A percentile compares a stretch with the other conserved stretches of the same genome.
Conservation (phyloP, 352 stramenopile genomes). For the Phytophthora multivora region DNA sequence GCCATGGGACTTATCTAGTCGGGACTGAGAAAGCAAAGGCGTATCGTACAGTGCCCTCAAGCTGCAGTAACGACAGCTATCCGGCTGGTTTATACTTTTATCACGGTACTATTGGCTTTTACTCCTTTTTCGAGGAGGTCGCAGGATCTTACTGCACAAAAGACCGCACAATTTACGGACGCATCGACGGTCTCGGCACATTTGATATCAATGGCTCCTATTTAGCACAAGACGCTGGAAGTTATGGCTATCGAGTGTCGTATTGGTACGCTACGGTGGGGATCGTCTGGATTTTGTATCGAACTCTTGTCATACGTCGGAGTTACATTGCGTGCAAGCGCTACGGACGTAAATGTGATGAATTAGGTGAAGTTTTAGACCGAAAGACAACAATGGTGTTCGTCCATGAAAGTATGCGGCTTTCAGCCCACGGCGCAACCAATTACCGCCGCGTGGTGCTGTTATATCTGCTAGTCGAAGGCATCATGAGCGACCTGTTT, state of each 20-base stretch:
- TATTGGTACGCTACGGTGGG: slow-evolving; percentile 13
- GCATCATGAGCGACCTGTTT: slow-evolving; percentile 33
- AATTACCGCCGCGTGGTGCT: slow-evolving; percentile 20
- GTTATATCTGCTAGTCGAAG: slow-evolving; percentile 28
- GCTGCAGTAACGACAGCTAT: slow-evolving; percentile 7
- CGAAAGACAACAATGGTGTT: slow-evolving; percentile 12
- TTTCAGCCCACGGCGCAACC: slow-evolving; percentile 16
- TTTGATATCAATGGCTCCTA: slow-evolving; percentile 23
- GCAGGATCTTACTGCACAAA: slow-evolving; percentile 12
- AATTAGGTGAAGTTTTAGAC: slow-evolving; percentile 5
- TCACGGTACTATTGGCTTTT: slow-evolving; percentile 21
- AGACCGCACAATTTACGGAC: slow-evolving; percentile 17
- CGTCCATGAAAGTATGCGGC: slow-evolving; percentile 16
- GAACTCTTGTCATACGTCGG: slow-evolving; percentile 11
- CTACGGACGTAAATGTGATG: slow-evolving; percentile 8
- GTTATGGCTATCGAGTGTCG: slow-evolving; percentile 10
- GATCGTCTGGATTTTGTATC: slow-evolving; percentile 13
- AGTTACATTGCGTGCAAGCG: slow-evolving; percentile 17
- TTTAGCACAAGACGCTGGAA: slow-evolving; percentile 1
- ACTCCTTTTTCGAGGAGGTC: slow-evolving; percentile 22
- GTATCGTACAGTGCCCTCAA: slow-evolving; percentile 1
- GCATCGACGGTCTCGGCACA: slow-evolving; percentile 9
- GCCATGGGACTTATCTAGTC: slow-evolving; percentile 7
- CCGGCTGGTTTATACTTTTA: slow-evolving; percentile 15
- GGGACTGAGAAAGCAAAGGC: not conserved